Evolutionary conservation across 2,329 filamentous ascomycete genomes (phyloP), one percentile per base, ranked within the genome.

Genomic region (Chrysoporthe austroafricana): DNA sequence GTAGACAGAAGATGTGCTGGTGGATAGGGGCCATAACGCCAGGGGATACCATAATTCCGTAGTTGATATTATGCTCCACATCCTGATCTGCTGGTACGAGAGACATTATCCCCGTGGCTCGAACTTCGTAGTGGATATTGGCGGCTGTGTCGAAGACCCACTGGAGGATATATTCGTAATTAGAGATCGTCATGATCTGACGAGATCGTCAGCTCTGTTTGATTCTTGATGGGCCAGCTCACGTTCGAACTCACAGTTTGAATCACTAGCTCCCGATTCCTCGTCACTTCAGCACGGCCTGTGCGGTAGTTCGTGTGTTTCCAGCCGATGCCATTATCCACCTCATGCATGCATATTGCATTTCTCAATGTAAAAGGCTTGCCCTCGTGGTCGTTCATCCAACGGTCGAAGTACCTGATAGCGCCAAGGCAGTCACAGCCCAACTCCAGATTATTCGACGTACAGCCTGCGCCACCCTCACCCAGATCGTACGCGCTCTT

Each of bases 261-360:
- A 2, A 87, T 73, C 2, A 87, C 83, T 8, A 88, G 78, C 69
- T 85, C 81, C 3, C 85, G 80, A 69, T 79, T 78, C 11, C 85
- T 78, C 0, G 81, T 81, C 3, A 86, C 82, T 2, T 84, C 83
- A 1, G 84, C 83, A 16, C 82, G 79, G 14, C 80, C 79, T 0
- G 83, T 87, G 3, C 84, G 79, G 76, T 80, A 85, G 73, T 87
- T 86, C 2, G 84, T 67, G 74, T 87, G 85, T 72, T 87, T 87
- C 84, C 84, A 87, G n/a, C 81, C 80, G 52, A 88, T 86, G 3
- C 85, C 85, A 66, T 83, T 81, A 70, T 88, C 85, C 71, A 86
- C 82, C 72, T 88, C 85, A 70, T 88, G 85, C 5, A 87, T 76
- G 68, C 85, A 88, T 67, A 87, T 75, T 1, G 84, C 84, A 69